Percentiles rank a stretch among this genome's conserved stretches.
Evolutionary conservation across 2,329 filamentous ascomycete genomes (phyloP).

Genomic region (Beauveria rudraprayagi): DNA sequence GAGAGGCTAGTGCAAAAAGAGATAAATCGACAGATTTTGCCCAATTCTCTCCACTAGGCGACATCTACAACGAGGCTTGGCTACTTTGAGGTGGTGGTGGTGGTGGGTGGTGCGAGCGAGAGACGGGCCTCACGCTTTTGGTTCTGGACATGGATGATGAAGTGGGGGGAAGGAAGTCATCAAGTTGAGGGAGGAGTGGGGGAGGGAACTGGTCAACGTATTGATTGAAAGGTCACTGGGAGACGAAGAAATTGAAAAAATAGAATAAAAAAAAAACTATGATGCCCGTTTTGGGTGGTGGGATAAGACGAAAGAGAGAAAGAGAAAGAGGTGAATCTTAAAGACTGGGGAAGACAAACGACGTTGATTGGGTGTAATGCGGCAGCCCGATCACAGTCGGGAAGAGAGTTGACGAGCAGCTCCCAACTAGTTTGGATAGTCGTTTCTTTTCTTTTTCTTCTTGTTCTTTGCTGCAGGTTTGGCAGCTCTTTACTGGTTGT

Average conservation of each 20-base stretch:
- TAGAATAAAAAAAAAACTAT: neutral
- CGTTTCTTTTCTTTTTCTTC: neutral
- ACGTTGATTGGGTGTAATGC: neutral
- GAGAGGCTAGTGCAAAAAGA: too few species aligned
- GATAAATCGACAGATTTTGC: too few species aligned
- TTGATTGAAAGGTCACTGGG: too few species aligned
- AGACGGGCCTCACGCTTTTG: too few species aligned
- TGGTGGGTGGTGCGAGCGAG: too few species aligned
- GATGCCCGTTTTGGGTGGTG: neutral
- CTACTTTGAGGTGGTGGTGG: too few species aligned
- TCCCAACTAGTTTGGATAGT: too few species aligned
- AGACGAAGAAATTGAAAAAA: neutral
- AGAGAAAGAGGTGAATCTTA: neutral
- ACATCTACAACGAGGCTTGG: too few species aligned
- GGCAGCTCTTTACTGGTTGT: neutral
- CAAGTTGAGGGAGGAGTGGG: neutral
- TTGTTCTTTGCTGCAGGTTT: neutral
- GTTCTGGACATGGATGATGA: too few species aligned
- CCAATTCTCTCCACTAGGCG: too few species aligned
- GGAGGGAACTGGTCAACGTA: neutral
- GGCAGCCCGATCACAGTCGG: neutral
- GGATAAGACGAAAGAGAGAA: neutral
- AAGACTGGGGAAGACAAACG: slow-evolving; percentile 4
- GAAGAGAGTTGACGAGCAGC: neutral
- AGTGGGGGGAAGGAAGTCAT: too few species aligned